Evolutionary conservation across 2,329 filamentous ascomycete genomes (phyloP).

Genomic region (Ophiostoma perfectum): DNA sequence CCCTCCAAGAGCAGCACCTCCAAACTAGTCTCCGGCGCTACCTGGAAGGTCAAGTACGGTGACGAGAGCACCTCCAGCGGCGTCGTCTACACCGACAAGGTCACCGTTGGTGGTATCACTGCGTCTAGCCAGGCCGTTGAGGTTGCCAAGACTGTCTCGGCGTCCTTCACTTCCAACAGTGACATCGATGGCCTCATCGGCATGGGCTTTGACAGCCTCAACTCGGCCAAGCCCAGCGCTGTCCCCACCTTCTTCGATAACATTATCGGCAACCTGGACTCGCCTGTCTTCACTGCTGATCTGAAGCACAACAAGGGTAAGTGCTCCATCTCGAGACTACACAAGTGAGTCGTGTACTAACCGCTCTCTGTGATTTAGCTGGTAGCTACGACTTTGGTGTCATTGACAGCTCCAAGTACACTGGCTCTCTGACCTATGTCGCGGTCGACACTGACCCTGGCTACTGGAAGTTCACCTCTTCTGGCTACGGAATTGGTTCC

Average conservation of each 20-base stretch:
- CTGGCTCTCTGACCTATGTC: conserved; percentile 48
- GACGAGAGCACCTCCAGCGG: conserved; percentile 33
- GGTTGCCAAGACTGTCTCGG: conserved; percentile 30
- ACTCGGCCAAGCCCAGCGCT: conserved; percentile 30
- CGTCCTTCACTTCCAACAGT: conserved; percentile 29
- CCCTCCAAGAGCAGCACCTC: conserved; percentile 31
- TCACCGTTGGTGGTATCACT: conserved; percentile 32
- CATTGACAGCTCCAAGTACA: conserved; percentile 50
- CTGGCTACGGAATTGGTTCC: conserved; percentile 41
- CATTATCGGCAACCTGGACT: conserved; percentile 29
- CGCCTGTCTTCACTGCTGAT: conserved; percentile 52
- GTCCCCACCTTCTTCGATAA: conserved; percentile 36
- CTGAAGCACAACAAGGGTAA: conserved; percentile 30
- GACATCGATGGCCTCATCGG: conserved; percentile 29
- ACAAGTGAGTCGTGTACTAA: neutral
- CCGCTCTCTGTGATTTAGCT: neutral
- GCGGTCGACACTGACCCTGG: conserved; percentile 44
- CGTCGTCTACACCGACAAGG: conserved; percentile 33
- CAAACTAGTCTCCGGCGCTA: conserved; percentile 29
- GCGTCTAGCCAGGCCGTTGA: conserved; percentile 33
- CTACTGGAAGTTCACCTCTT: conserved; percentile 54
- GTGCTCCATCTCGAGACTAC: neutral
- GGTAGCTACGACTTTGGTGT: conserved; percentile 50
- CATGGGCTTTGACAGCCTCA: conserved; percentile 32
- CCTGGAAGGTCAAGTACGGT: conserved; percentile 34